Evolutionary conservation across 108 stramenopile genomes (phyloP), one percentile per base, ranked within the genome.

Genomic region (Aureococcus anophagefferens): DNA sequence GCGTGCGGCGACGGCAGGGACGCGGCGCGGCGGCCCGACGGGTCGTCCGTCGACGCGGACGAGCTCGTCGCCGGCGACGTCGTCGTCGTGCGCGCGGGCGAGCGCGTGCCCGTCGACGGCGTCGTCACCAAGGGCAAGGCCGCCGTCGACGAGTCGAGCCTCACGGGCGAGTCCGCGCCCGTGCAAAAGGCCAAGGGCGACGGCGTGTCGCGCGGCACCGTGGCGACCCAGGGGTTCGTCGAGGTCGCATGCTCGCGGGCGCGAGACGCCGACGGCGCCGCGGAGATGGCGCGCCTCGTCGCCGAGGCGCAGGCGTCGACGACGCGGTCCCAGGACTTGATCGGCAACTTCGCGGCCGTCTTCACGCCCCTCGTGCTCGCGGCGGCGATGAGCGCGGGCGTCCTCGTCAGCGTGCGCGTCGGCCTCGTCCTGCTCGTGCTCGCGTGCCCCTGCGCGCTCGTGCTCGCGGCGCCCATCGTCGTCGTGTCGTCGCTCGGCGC

Each of bases 391-490:
- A 3, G 1, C 25, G 25, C 25, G 7, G 51, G 0, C 21, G 21
- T 59, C 51, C 7, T 59, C 51, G 51, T 59, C 51, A 4, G 7
- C 51, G 17, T 59, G 28, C 45, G 86, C 65, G 85, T 87, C 73
- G 92, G 87, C 0, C 73, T 94, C 63, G 91, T 93, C 68, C 79
- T 94, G n/a, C 78, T 94, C 67, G 92, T 96, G 16, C 85, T 96
- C 71, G 91, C 93, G 5, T 96, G 94, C 72, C 94, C 94, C 3
- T 96, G 94, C 81, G 91, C 94, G n/a, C 79, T 96, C 46, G 92
- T 90, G 11, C 93, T 93, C 40, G 82, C 85, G 65, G 91, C 94
- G 30, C 95, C 95, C 35, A 90, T 96, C 30, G 83, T 92, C 30
- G 91, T 91, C 69, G 91, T 89, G 30, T 89, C 92, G 35, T 93